Evolutionary conservation across 805 yeast genomes (phyloP), one percentile per base, ranked within the genome.

Genomic region (Wickerhamomyces pijperi): DNA sequence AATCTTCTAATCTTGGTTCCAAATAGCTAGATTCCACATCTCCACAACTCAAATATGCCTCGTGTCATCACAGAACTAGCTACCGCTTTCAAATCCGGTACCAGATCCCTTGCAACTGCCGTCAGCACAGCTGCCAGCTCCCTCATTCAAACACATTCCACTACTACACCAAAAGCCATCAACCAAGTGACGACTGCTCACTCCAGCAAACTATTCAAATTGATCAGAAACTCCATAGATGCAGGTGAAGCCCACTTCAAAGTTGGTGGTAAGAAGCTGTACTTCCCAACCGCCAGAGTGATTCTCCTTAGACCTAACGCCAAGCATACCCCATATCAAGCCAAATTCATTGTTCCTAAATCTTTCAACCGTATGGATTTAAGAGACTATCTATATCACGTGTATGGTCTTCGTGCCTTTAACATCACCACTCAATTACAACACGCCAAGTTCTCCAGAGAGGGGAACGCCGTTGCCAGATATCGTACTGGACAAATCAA

Each of bases 291-390:
- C 45, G 95, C 94, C 1, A 69, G 90, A 45, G 68, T 90, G 31
- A 75, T 83, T 37, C 66, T 90, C 25, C 63, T 92, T 45, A 74
- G 95, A 55, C 95, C 97, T 34, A 83, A 83, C 53, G 96, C 97
- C n/a, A 84, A 84, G 55, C 95, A 85, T 61, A 83, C 96, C 0
- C 99, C 99, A 36, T 88, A 83, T 63, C 97, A 87, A 61, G 97
- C 97, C 37, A 87, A 86, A 59, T 92, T 92, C 61, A 76, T 84
- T 46, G 98, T 94, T 16, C 98, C 99, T 14, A 76, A 82, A 54
- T 76, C 84, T 40, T 88, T 92, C 70, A 92, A 92, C 67, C 90
- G 88, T 59, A 68, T 92, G 64, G 97, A 90, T 59, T 69, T 92
- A 45, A 76, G 98, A 59, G 99, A 92, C 63, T 92, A 92, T 56